Percentiles rank a stretch among this genome's conserved stretches.
Evolutionary conservation across 2,329 filamentous ascomycete genomes (phyloP).

Genomic region (Xylariales sp.): DNA sequence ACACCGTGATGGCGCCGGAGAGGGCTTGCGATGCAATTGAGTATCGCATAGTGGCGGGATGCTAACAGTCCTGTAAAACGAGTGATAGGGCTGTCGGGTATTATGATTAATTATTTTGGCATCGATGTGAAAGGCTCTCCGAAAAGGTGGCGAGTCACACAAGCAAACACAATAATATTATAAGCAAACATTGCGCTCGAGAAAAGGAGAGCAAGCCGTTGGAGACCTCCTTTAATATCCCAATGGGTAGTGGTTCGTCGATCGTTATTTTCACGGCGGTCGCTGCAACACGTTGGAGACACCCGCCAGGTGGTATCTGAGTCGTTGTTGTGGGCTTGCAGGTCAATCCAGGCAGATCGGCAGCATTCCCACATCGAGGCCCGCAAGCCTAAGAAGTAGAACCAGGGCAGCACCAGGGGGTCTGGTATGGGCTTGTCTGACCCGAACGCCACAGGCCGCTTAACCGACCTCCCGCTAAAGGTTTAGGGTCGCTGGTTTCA

Average conservation of each 20-base stretch:
- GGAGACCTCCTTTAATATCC: slow-evolving; percentile 38
- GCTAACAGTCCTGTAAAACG: background rate
- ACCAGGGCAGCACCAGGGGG: slow-evolving; percentile 17
- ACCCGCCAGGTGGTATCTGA: slow-evolving; percentile 28
- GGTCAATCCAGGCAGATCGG: slow-evolving; percentile 32
- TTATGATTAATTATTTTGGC: slow-evolving; percentile 40
- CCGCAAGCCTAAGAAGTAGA: slow-evolving; percentile 18
- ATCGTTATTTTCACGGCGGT: slow-evolving; percentile 45
- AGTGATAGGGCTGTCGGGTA: slow-evolving; percentile 18
- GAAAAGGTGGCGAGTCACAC: slow-evolving; percentile 32
- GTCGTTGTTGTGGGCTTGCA: slow-evolving; percentile 31
- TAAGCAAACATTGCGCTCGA: slow-evolving; percentile 29
- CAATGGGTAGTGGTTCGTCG: slow-evolving; percentile 39
- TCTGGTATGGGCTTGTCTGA: slow-evolving; percentile 32
- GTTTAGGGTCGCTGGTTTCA: slow-evolving; percentile 31
- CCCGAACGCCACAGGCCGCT: slow-evolving; percentile 18
- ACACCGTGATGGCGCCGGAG: slow-evolving; percentile 45
- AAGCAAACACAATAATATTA: slow-evolving; percentile 33
- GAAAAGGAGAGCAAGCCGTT: slow-evolving; percentile 29
- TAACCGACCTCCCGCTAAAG: slow-evolving; percentile 25
- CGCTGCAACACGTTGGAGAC: slow-evolving; percentile 27
- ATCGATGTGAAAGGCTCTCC: slow-evolving; percentile 25
- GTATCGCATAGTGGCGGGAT: slow-evolving; percentile 43
- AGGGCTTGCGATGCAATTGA: slow-evolving; percentile 44
- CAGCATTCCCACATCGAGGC: slow-evolving; percentile 33